These are phyloP conservation scores for Fusarium brevicatenulatum DNA, from an alignment of 2,329 filamentous ascomycete genomes.

Conservation along the genomic window DNA sequence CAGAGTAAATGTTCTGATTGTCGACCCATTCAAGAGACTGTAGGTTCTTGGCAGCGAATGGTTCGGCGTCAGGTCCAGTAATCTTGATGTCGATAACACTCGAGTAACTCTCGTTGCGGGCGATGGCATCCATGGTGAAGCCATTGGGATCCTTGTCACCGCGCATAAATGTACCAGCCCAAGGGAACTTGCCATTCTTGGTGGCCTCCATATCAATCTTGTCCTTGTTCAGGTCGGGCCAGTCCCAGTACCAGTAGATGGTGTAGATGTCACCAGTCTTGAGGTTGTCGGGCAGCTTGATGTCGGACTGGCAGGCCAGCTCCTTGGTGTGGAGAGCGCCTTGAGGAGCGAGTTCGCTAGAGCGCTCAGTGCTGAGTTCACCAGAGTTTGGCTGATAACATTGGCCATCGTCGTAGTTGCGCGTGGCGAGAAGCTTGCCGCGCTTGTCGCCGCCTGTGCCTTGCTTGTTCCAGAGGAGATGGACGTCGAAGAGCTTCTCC, in stretches of 20 bases:
- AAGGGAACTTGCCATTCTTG: constrained; percentile 54
- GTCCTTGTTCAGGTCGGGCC: constrained; percentile 69
- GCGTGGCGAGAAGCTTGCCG: constrained; percentile 78
- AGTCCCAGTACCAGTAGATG: constrained; percentile 97
- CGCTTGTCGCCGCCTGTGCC: constrained; percentile 83
- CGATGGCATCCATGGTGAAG: constrained; percentile 49
- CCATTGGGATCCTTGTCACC: constrained; percentile 51
- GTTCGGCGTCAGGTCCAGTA: constrained; percentile 38
- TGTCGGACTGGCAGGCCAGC: constrained; percentile 83
- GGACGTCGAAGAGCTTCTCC: constrained; percentile 70
- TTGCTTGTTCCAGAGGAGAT: constrained; percentile 80
- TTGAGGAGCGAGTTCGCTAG: constrained; percentile 62
- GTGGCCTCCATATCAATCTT: constrained; percentile 54
- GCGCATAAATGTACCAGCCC: constrained; percentile 54
- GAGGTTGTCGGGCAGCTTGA: constrained; percentile 76
- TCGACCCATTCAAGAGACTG: constrained; percentile 46
- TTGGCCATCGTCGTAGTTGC: constrained; percentile 88
- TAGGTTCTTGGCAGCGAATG: constrained; percentile 39
- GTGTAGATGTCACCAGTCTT: constrained; percentile 75
- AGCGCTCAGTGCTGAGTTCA: constrained; percentile 67
- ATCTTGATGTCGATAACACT: constrained; percentile 56
- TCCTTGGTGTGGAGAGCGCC: constrained; percentile 66
- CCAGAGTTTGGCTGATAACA: constrained; percentile 83
- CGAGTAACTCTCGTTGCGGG: constrained; percentile 54
- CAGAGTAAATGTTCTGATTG: constrained; percentile 54